A percentile compares a stretch with the other conserved stretches of the same genome.
Conservation (phyloP, 2,329 filamentous ascomycete species). For the Falciphora oryzae region DNA sequence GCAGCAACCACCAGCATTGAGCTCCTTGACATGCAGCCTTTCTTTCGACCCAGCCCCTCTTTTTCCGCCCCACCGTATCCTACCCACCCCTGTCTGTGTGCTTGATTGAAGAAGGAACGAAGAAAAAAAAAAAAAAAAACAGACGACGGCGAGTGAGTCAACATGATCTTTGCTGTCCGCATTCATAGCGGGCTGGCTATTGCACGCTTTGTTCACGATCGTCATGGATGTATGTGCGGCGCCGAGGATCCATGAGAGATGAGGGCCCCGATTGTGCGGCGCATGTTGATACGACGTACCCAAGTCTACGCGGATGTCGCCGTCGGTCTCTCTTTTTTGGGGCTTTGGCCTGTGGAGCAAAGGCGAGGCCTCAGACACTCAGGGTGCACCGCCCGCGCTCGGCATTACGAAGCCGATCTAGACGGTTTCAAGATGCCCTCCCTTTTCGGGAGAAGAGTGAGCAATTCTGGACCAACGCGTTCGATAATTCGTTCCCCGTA, state of each 20-base stretch:
- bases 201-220: background rate
- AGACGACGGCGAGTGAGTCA: slow-evolving; percentile 2
- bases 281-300: background rate
- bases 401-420: background rate
- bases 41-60: background rate
- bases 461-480: background rate
- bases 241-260: background rate
- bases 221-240: background rate
- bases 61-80: background rate
- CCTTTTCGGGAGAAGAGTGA: background rate
- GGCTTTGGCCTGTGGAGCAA: background rate
- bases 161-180: background rate
- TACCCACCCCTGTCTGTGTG: background rate
- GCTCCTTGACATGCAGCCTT: background rate
- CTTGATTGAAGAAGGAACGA: background rate
- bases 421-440: slow-evolving; percentile 1
- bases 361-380: background rate
- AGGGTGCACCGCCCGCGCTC: background rate
- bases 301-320: background rate
- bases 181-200: background rate
- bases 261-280: background rate
- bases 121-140: background rate
- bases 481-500: background rate
- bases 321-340: background rate
- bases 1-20: no score